Evolutionary conservation across 805 yeast species (phyloP).

Genomic region (Ogataea methanolica): DNA sequence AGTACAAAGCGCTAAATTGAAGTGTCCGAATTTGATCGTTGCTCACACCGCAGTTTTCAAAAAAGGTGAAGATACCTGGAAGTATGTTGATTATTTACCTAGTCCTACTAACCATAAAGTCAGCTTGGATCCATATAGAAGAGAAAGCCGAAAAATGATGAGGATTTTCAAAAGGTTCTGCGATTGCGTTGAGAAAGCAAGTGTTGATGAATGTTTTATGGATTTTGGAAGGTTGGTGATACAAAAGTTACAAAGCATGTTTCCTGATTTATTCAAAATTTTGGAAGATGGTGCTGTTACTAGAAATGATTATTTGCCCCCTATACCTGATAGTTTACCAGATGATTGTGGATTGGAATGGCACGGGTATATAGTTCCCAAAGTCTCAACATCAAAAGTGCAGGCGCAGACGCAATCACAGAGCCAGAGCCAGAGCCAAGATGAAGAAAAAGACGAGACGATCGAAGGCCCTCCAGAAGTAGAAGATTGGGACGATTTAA

Average conservation of each 20-base stretch:
- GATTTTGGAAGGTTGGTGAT: constrained; percentile 70
- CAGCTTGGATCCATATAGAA: constrained; percentile 82
- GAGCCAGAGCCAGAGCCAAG: neutral
- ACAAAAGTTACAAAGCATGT: constrained; percentile 36
- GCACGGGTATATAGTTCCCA: constrained; percentile 26
- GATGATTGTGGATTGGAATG: constrained; percentile 21
- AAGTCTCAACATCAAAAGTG: too few species aligned
- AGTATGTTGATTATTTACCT: constrained; percentile 59
- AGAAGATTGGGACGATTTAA: constrained; percentile 78
- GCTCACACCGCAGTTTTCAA: constrained; percentile 94
- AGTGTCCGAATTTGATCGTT: constrained; percentile 71
- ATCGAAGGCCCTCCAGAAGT: constrained; percentile 2
- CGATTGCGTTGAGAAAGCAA: constrained; percentile 81
- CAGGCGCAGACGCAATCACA: too few species aligned
- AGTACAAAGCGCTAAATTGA: constrained; percentile 58
- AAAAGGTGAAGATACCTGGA: constrained; percentile 83
- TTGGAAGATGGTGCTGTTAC: constrained; percentile 5
- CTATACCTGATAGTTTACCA: constrained; percentile 37
- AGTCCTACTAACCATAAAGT: constrained; percentile 69
- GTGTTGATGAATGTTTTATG: constrained; percentile 89
- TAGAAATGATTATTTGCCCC: constrained; percentile 35
- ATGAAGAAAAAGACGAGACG: constrained; percentile 14
- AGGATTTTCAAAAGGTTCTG: constrained; percentile 57
- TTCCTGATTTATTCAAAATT: constrained; percentile 39
- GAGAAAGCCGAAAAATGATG: constrained; percentile 79